Evolutionary conservation across 306 rosid genomes (phyloP).

Genomic region (Vachellia collinsii): DNA sequence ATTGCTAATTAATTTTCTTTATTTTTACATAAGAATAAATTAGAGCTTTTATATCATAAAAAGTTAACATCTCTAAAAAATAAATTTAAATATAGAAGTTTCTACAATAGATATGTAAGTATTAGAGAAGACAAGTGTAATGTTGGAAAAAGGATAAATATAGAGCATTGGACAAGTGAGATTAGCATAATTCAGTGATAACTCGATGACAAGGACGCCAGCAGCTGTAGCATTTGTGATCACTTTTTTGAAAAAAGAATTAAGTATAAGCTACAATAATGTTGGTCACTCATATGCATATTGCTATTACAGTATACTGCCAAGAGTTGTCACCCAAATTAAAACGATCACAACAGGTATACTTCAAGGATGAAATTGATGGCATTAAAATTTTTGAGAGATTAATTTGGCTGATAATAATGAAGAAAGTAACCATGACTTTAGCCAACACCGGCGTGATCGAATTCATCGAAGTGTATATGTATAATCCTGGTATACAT

Average conservation of each 20-base stretch:
- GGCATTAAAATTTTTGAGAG: neutral
- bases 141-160: neutral
- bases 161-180: neutral
- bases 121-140: neutral
- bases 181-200: neutral
- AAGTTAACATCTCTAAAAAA: neutral
- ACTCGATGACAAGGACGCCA: neutral
- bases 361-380: neutral
- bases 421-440: neutral
- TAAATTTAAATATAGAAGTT: neutral
- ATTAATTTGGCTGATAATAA: neutral
- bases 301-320: neutral
- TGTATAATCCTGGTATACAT: neutral
- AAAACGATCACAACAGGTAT: neutral
- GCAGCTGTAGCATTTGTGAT: neutral
- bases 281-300: neutral
- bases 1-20: neutral
- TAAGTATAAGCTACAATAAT: neutral
- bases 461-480: neutral
- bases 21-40: neutral
- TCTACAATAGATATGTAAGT: neutral
- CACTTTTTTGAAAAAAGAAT: neutral
- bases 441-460: neutral
- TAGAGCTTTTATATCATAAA: neutral
- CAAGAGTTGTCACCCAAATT: neutral